Conservation (phyloP, 2,329 filamentous ascomycete species). For the Beauveria brongniartii region DNA sequence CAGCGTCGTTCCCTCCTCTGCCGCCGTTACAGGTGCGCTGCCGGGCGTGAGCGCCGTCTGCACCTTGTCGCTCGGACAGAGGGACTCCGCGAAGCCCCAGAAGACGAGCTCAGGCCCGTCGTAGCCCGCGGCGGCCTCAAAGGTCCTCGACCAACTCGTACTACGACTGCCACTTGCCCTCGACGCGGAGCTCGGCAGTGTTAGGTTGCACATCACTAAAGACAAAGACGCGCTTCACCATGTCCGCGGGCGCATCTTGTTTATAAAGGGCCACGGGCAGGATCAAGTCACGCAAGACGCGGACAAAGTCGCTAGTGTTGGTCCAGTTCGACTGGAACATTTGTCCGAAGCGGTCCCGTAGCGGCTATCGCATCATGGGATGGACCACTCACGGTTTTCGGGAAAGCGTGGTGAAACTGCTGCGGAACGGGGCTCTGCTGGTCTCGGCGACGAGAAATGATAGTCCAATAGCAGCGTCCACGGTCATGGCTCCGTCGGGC, state of each 20-base stretch:
- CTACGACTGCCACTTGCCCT: slow-evolving; percentile 32
- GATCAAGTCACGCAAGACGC: slow-evolving; percentile 46
- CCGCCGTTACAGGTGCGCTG: slow-evolving; percentile 36
- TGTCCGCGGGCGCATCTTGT: slow-evolving; percentile 43
- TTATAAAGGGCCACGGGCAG: slow-evolving; percentile 44
- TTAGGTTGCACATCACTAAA: slow-evolving; percentile 56
- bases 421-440: too few relatives aligned
- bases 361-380: too few relatives aligned
- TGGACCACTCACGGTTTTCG: too few relatives aligned
- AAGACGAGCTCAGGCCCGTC: slow-evolving; percentile 52
- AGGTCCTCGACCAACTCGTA: slow-evolving; percentile 43
- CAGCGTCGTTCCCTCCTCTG: slow-evolving; percentile 36
- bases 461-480: too few relatives aligned
- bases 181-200: not conserved
- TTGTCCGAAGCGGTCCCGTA: too few relatives aligned
- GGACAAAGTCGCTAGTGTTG: slow-evolving; percentile 42
- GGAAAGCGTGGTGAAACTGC: too few relatives aligned
- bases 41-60: not conserved
- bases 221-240: slow-evolving; percentile 54
- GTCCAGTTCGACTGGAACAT: too few relatives aligned
- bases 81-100: slow-evolving; percentile 39
- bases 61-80: not conserved
- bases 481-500: too few relatives aligned
- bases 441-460: too few relatives aligned
- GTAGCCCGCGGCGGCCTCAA: slow-evolving; percentile 37